These are phyloP conservation scores for Dioscorea cayenensis DNA, from an alignment of 116 monocot species.

Conservation along the genomic window DNA sequence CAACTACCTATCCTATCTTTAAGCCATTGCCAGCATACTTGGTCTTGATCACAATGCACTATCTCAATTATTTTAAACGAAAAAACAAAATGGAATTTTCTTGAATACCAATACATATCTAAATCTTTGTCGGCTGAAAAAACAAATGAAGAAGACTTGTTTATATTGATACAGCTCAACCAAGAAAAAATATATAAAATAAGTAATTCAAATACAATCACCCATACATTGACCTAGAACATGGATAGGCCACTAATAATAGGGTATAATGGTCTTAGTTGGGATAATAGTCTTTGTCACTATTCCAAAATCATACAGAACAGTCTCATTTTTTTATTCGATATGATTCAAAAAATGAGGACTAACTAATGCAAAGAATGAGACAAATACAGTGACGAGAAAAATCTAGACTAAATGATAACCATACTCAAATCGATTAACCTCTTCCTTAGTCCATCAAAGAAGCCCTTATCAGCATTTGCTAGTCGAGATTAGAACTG, in stretches of 20 bases:
- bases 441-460: conserved; percentile 11
- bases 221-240: no score
- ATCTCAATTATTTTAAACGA: background rate
- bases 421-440: background rate
- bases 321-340: no score
- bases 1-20: background rate
- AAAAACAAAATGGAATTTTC: background rate
- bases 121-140: background rate
- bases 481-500: conserved; percentile 39
- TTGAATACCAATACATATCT: background rate
- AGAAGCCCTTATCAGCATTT: conserved; percentile 27
- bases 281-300: no score
- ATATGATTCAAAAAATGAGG: background rate
- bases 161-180: no score
- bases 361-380: background rate
- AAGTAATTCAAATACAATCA: no score
- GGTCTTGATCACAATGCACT: background rate
- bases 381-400: background rate
- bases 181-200: no score
- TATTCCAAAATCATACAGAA: no score
- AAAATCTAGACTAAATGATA: background rate
- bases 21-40: background rate
- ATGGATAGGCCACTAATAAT: no score
- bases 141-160: background rate
- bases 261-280: no score